Evolutionary conservation across 2,329 filamentous ascomycete species (phyloP), one percentile per base, ranked within the genome.

Genomic region (Curvularia sp.): DNA sequence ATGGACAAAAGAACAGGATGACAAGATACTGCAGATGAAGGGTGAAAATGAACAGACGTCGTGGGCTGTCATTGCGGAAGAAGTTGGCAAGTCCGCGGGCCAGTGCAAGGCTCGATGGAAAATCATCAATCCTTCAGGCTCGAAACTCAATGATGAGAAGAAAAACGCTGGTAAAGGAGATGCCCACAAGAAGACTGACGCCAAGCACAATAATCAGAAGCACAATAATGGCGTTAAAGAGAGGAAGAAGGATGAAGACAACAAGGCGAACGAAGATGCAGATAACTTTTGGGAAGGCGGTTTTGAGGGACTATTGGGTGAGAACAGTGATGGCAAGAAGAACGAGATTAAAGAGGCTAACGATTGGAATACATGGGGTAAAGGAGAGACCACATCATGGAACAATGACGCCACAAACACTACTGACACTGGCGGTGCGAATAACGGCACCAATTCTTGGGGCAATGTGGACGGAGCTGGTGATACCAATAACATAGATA

Each of bases 1-100:
- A 21, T 80, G 72, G 63, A 79, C 77, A 0, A 47, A 69, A 0
- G 77, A 78, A 38, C 73, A 82, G 50, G 80, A 83, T 46, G 70
- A 72, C 3, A 76, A 72, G 59, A 55, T 83, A 2, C 60, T 79
- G 18, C 65, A 71, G 6, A 53, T 79, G 64, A 79, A 78, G 58
- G 64, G 46, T 1, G 68, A 67, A 3, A 65, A 67, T 28, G 69
- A 59, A 2, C 55, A 47, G 8, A 23, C 12, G 1, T 3, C 61
- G 0, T 80, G 75, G 77, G 64, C 59, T 2, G 43, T 70, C 0
- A 77, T 80, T 36, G 70, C 59, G 0, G 30, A 61, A 5, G 69
- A 68, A 12, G 19, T 80, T 3, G 70, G 66, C 3, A 77, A 77
- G 42, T 30, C 53, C 0, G 13, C 32, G 1, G 2, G 49, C 0